Evolutionary conservation across 2,329 filamentous ascomycete genomes (phyloP), one percentile per base, ranked within the genome.

Genomic region (Allantophomopsis cytisporea): DNA sequence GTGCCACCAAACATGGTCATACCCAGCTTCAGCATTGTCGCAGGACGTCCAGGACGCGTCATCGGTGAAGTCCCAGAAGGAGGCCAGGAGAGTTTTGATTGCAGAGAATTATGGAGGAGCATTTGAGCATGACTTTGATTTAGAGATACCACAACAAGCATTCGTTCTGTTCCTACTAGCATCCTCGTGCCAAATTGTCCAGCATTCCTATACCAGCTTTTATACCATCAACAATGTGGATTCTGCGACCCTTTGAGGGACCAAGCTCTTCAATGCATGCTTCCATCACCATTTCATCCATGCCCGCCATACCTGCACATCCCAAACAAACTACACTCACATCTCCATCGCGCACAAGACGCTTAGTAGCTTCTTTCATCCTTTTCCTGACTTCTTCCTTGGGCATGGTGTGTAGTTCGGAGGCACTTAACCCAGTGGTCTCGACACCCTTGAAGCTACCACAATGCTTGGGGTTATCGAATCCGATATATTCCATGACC

Each of bases 21-120:
- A 40, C 87, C 89, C 1, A 88, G 86, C 54, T 94, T 91, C 57
- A 88, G 80, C 40, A 75, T 96, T 40, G 87, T 98, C n/a, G 89
- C 80, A 0, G 87, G 87, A 0, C 68, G 74, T 54, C 87, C 87
- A 1, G 87, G 80, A 0, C 68, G 81, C 41, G 80, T 94, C 36
- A 71, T 94, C 4, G 86, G 83, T 1, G 86, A 94, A 62, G 71
- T 93, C 2, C 76, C 78, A 0, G 81, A 86, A 54, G 82, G 83
- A 2, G 74, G 69, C 0, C 65, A 73, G 39, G 75, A 80, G 38
- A 68, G 69, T 5, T 77, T 80, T 54, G 75, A 80, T 63, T 60
- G 79, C 48, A 62, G 75, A 35, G 75, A 79, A 40, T 56, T 78
- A 37, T 80, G 80, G 58, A 76, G 76, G 57, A 70, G 68, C 2